phyloP scores from a whole-genome alignment of 148 eudicot species.

The Spergularia marina region DNA sequence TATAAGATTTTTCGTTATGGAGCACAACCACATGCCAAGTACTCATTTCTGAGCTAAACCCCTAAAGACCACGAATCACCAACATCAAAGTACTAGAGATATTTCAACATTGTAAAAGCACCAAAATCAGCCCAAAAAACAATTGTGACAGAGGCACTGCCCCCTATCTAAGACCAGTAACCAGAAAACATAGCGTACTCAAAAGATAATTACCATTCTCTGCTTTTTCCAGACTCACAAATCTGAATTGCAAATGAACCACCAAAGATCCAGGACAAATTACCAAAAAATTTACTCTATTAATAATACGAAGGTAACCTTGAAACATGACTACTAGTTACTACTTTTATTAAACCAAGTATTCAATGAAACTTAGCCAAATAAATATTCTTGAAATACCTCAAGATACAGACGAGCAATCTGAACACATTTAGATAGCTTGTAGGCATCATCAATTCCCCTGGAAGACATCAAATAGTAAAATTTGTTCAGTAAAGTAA shows the following conservation, averaged over 20 bases:
- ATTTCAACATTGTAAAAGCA: not conserved
- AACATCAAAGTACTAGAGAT: not conserved
- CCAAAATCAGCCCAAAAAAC: not conserved
- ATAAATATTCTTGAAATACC: conserved; percentile 38
- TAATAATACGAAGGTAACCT: not conserved
- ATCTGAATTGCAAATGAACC: not conserved
- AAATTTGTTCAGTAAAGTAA: not conserved
- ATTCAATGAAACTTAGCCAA: not conserved
- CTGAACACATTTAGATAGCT: conserved; percentile 90
- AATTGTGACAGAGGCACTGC: not conserved
- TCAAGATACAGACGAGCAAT: conserved; percentile 95
- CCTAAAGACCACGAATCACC: not conserved
- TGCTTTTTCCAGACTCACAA: not conserved
- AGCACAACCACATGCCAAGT: not conserved
- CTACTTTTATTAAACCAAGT: not conserved
- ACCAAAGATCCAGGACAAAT: not conserved
- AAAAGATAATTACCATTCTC: not conserved
- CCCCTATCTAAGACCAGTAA: not conserved
- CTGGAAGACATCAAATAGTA: conserved; percentile 38
- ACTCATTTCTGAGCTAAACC: not conserved
- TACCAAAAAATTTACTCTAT: not conserved
- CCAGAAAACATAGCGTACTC: not conserved
- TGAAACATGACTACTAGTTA: not conserved
- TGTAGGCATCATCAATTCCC: conserved; percentile 88
- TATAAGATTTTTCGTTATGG: not conserved